Evolutionary conservation across 2,329 filamentous ascomycete genomes (phyloP).

Genomic region (Colletotrichum magnum): DNA sequence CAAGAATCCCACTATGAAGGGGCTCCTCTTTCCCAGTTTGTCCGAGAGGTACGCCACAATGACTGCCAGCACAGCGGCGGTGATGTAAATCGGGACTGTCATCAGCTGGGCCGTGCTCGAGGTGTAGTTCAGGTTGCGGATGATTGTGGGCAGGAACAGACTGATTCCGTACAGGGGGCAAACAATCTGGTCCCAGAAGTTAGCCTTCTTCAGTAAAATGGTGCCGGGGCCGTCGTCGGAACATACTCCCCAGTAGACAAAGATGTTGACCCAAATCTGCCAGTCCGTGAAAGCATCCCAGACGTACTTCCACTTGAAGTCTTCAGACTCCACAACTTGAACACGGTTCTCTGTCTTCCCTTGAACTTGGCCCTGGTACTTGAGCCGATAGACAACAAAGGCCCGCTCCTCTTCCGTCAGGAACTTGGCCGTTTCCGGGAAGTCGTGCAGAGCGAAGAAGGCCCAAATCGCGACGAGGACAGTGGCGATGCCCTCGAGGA

Average conservation of each 20-base stretch:
- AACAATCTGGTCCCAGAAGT: slow-evolving; percentile 54
- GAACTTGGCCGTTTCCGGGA: slow-evolving; percentile 83
- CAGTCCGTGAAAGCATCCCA: slow-evolving; percentile 82
- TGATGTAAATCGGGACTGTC: slow-evolving; percentile 72
- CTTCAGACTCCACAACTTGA: slow-evolving; percentile 75
- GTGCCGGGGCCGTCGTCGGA: not conserved
- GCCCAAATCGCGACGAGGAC: slow-evolving; percentile 75
- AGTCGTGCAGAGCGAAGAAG: slow-evolving; percentile 84
- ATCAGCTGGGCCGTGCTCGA: slow-evolving; percentile 74
- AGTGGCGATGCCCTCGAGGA: slow-evolving; percentile 79
- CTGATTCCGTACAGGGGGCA: slow-evolving; percentile 71
- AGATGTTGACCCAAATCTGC: slow-evolving; percentile 77
- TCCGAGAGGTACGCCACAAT: slow-evolving; percentile 70
- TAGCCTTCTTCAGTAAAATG: not conserved
- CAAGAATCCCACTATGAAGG: slow-evolving; percentile 69
- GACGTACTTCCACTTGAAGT: slow-evolving; percentile 83
- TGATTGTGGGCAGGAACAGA: slow-evolving; percentile 75
- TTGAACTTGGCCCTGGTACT: slow-evolving; percentile 68
- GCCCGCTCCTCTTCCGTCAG: slow-evolving; percentile 78
- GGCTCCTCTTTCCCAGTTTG: slow-evolving; percentile 64
- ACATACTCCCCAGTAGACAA: slow-evolving; percentile 76
- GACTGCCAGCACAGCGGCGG: slow-evolving; percentile 73
- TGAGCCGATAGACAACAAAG: slow-evolving; percentile 79
- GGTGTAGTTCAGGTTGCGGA: slow-evolving; percentile 70
- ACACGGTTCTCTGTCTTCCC: slow-evolving; percentile 36